Evolutionary conservation across 75 land plant genomes (phyloP).

Genomic region (Larix kaempferi): DNA sequence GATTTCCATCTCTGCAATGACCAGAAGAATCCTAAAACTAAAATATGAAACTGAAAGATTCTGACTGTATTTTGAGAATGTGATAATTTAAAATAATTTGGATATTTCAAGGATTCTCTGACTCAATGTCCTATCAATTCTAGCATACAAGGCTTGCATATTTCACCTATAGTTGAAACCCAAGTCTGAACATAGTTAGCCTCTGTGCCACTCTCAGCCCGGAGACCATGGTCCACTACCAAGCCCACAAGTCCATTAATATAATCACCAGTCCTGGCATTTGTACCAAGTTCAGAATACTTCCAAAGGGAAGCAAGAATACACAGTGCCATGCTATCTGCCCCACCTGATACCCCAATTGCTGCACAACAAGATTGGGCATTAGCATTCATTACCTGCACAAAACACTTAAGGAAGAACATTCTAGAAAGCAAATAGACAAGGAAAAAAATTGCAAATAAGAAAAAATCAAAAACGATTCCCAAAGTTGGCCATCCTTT

Average conservation of each 20-base stretch:
- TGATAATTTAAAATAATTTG: neutral
- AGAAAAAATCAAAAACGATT: neutral
- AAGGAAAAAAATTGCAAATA: neutral
- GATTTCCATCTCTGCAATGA: too few relatives aligned
- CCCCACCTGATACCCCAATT: slow-evolving; percentile 93
- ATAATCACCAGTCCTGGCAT: slow-evolving; percentile 9
- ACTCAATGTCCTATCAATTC: neutral
- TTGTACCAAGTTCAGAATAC: slow-evolving; percentile 6
- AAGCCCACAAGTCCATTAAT: slow-evolving; percentile 56
- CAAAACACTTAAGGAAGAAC: neutral
- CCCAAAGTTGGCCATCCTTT: neutral
- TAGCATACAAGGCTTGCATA: neutral
- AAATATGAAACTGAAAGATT: too few relatives aligned
- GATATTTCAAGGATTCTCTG: neutral
- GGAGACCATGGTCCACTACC: slow-evolving; percentile 86
- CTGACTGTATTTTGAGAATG: too few relatives aligned
- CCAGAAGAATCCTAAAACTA: too few relatives aligned
- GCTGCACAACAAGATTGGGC: slow-evolving; percentile 32
- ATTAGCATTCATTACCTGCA: neutral
- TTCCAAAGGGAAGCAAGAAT: slow-evolving; percentile 71
- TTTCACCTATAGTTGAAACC: slow-evolving; percentile 43
- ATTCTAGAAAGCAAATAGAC: neutral
- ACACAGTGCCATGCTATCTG: slow-evolving; percentile 95
- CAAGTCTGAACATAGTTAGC: slow-evolving; percentile 53
- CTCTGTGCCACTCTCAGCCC: slow-evolving; percentile 75